phyloP scores from a whole-genome alignment of 148 eudicot genomes.

The Mesembryanthemum crystallinum region DNA sequence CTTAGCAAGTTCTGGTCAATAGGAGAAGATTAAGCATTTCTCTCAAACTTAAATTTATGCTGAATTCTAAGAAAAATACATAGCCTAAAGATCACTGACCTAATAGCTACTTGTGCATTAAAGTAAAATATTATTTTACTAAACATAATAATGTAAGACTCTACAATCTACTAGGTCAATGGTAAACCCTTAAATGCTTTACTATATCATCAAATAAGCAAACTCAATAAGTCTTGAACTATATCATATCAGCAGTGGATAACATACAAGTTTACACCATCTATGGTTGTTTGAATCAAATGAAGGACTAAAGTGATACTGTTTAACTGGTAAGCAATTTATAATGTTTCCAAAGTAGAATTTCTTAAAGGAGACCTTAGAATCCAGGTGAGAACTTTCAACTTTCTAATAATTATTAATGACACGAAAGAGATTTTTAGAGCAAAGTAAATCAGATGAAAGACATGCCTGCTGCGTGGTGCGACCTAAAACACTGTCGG shows the following conservation, averaged over 20 bases:
- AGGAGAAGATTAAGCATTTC: constrained; percentile 2
- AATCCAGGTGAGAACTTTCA: not conserved
- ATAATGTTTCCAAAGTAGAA: not conserved
- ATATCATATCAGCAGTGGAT: too few species aligned
- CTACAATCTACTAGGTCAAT: too few species aligned
- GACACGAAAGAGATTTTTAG: not conserved
- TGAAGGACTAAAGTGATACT: not conserved
- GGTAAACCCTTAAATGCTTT: too few species aligned
- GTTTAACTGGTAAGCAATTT: not conserved
- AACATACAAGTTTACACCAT: too few species aligned
- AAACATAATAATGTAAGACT: too few species aligned
- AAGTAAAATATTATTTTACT: too few species aligned
- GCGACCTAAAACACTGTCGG: constrained; percentile 86
- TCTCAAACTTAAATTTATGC: not conserved
- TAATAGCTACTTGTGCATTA: too few species aligned
- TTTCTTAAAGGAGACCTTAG: not conserved
- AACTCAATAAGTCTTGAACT: too few species aligned
- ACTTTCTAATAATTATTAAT: not conserved
- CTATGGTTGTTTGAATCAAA: too few species aligned
- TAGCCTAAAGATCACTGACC: not conserved
- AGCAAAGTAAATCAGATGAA: not conserved
- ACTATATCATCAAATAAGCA: too few species aligned
- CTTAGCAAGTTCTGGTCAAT: not conserved
- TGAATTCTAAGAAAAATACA: not conserved
- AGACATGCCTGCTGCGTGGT: constrained; percentile 70